These are phyloP conservation scores for Andalucia godoyi DNA, from an alignment of 78 protist species.

Conservation along the genomic window DNA sequence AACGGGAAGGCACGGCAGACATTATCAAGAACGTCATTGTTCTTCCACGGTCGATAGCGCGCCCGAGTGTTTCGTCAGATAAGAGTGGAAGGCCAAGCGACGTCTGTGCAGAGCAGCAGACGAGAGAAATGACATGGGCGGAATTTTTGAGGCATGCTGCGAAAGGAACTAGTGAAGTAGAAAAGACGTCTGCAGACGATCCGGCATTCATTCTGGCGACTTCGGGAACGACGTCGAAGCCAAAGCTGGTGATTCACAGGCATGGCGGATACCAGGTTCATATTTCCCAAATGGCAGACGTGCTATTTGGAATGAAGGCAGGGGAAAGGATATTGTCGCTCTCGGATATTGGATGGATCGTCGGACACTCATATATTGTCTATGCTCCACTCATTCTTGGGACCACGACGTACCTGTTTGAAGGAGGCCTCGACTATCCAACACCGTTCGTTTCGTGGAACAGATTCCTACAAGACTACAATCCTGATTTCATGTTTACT, in stretches of 20 bases:
- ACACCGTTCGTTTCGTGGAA: slow-evolving; percentile 21
- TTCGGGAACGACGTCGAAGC: slow-evolving; percentile 73
- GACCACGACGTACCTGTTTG: slow-evolving; percentile 20
- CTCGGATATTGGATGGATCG: slow-evolving; percentile 40
- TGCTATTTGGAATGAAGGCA: slow-evolving; percentile 18
- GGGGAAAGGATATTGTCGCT: slow-evolving; percentile 44
- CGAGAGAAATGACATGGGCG: too few species aligned
- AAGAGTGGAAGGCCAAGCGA: too few species aligned
- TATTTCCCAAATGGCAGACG: slow-evolving; percentile 29
- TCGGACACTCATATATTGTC: slow-evolving; percentile 33
- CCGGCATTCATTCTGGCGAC: slow-evolving; percentile 82
- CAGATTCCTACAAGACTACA: slow-evolving; percentile 5
- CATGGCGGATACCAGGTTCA: slow-evolving; percentile 43
- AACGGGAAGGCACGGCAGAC: too few species aligned
- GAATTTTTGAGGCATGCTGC: too few species aligned
- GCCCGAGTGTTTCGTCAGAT: too few species aligned
- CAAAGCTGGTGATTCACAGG: slow-evolving; percentile 61
- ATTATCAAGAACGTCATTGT: too few species aligned
- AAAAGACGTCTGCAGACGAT: too few species aligned
- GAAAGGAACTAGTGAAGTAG: too few species aligned
- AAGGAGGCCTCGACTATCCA: slow-evolving; percentile 25
- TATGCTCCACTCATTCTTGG: slow-evolving; percentile 37
- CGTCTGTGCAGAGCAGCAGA: too few species aligned
- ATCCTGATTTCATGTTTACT: slow-evolving; percentile 2
- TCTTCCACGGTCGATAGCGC: too few species aligned